Conservation (phyloP, 2,329 filamentous ascomycete genomes). For the Aspergillus amoenus region DNA sequence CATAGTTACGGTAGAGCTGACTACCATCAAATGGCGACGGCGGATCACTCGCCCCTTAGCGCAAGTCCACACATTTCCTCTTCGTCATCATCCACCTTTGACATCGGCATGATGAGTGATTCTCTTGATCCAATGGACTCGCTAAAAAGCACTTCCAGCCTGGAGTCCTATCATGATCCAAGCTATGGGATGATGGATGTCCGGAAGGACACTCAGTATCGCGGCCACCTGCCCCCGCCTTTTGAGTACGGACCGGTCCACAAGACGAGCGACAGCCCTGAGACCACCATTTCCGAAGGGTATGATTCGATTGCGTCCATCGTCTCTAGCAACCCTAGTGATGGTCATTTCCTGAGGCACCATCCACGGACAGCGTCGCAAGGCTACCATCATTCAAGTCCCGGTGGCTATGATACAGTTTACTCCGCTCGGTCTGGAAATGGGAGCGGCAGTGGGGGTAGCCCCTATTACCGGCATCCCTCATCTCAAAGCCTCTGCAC, state of each 20-base stretch:
- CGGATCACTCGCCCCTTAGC: conserved; percentile 38
- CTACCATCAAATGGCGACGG: conserved; percentile 35
- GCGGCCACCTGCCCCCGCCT: conserved; percentile 25
- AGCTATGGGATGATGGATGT: conserved; percentile 24
- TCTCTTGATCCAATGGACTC: conserved; percentile 42
- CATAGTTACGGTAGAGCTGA: conserved; percentile 34
- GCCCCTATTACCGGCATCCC: conserved; percentile 33
- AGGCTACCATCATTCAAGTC: conserved; percentile 24
- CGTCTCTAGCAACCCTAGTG: conserved; percentile 28
- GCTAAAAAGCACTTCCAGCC: conserved; percentile 32
- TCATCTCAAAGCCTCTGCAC: conserved; percentile 37
- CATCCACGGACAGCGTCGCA: conserved; percentile 22
- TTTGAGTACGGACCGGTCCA: conserved; percentile 27
- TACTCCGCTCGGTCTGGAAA: conserved; percentile 28
- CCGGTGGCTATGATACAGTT: conserved; percentile 32
- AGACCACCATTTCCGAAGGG: conserved; percentile 26
- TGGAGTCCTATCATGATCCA: conserved; percentile 36
- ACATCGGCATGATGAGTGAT: conserved; percentile 38
- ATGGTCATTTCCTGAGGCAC: conserved; percentile 28
- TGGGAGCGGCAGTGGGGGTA: conserved; percentile 5
- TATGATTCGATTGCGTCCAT: conserved; percentile 34
- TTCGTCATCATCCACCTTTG: conserved; percentile 40
- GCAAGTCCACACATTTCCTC: conserved; percentile 41
- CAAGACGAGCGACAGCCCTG: conserved; percentile 25
- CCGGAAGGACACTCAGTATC: conserved; percentile 26